Base-by-base conservation (phyloP, 2,329 filamentous ascomycete species). In the Aspergillus quadricinctus region DNA sequence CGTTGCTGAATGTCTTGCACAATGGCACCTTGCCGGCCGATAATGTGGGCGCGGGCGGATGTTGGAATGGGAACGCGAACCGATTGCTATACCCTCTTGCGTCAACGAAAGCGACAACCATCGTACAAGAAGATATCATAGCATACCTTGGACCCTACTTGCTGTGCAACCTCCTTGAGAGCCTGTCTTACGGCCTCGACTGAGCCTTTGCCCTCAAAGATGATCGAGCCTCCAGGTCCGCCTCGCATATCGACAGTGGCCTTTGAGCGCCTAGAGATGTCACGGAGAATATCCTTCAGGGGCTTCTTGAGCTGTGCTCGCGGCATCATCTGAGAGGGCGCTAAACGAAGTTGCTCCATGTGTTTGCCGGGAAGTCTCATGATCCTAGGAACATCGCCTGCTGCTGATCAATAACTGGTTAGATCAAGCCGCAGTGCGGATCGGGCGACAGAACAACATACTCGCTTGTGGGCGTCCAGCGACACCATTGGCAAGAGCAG, bases 241-340 rank as follows among this genome's bases (percentile, higher is more conserved):
- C 84, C 83, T 57, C 84, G 84, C 81, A 92, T 88, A 64, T 88
- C 87, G 64, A 99, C 85, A 64, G 86, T 90, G 57, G 92, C 92
- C 71, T 93, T 92, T 58, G 90, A 96, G 70, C 88, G 90, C 76
- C 88, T 90, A 77, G 96, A 97, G 76, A 97, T 90, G 63, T 97
- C 92, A 71, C 90, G 89, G 69, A 97, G 80, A 62, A 94, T 87
- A 64, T 97, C 93, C 31, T 85, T 80, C 52, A 97, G 81, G 7
- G 93, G 90, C 65, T 90, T 90, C 81, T 89, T 95, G 68, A 97
- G 79, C 72, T 96, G 87, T 57, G 79, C 80, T 46, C 88, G 85
- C 19, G 90, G 87, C 49, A 90, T 82, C 71, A 97, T 84, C 71
- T 94, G 88, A 48, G 86, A 83, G 8, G 88, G 85, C 54, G 88